Conservation (phyloP, 257 asterid genomes). For the Solanum dulcamara region DNA sequence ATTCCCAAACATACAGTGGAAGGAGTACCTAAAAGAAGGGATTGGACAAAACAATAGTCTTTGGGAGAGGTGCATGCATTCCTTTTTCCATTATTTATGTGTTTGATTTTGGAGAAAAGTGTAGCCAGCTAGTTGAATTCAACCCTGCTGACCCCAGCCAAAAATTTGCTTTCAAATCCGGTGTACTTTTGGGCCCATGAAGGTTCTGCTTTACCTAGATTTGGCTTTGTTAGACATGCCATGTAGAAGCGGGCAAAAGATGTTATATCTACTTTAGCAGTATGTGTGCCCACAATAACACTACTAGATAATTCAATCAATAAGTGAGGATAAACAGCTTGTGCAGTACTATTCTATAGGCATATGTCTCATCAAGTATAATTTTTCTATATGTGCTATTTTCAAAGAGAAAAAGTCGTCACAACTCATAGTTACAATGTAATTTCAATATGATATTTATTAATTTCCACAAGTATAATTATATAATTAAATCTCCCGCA, state of each 20-base stretch:
- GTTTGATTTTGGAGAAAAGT: neutral
- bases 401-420: neutral
- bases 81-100: neutral
- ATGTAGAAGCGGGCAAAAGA: neutral
- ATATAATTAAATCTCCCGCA: too few relatives aligned
- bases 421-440: neutral
- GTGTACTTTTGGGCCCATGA: neutral
- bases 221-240: conserved; percentile 2
- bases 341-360: neutral
- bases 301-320: neutral
- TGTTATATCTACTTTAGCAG: neutral
- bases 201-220: neutral
- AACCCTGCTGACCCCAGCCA: neutral
- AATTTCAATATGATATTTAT: neutral
- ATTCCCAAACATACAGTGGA: neutral
- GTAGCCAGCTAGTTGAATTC: neutral
- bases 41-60: neutral
- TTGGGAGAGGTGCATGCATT: neutral
- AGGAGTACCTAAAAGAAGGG: neutral
- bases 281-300: neutral
- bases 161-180: neutral
- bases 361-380: neutral
- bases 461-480: too few relatives aligned
- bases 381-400: neutral
- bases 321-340: neutral